A percentile compares a stretch with the other conserved stretches of the same genome.
These are phyloP conservation scores for Schizothecium vesticola DNA, from an alignment of 495 filamentous ascomycete species.

Conservation along the genomic window DNA sequence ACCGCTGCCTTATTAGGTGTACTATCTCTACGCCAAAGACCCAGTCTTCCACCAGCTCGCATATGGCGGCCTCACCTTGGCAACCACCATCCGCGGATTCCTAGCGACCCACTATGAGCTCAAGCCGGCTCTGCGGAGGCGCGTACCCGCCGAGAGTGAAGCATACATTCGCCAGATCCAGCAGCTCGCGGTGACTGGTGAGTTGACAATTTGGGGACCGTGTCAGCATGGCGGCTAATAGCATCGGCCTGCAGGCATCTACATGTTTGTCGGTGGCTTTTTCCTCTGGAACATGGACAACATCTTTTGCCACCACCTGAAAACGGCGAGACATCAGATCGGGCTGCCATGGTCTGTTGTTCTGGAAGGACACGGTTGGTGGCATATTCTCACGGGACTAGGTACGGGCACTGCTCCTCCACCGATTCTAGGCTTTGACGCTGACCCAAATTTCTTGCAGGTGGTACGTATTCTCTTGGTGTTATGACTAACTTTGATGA, in stretches of 20 bases:
- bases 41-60: conserved; percentile 89
- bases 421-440: neutral
- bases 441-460: conserved; percentile 19
- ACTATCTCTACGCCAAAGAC: conserved; percentile 91
- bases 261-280: conserved; percentile 78
- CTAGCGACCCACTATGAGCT: conserved; percentile 85
- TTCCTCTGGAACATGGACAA: conserved; percentile 86
- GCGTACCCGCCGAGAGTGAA: conserved; percentile 50
- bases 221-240: neutral
- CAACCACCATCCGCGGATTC: conserved; percentile 75
- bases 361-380: conserved; percentile 95
- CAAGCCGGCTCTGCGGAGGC: conserved; percentile 50
- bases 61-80: conserved; percentile 73
- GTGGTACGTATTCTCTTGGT: conserved; percentile 30
- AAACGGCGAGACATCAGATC: conserved; percentile 63
- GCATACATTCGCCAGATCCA: conserved; percentile 74
- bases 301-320: conserved; percentile 66
- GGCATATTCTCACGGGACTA: conserved; percentile 58
- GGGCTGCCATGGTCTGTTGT: conserved; percentile 87
- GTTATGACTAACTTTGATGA: neutral
- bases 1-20: conserved; percentile 40
- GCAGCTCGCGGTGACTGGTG: conserved; percentile 44
- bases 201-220: neutral
- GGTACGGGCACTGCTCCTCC: conserved; percentile 13
- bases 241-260: conserved; percentile 43